Percentiles rank a stretch among this genome's conserved stretches.
Evolutionary conservation across 2,329 filamentous ascomycete species (phyloP).

Genomic region (Fusarium brevicatenulatum): DNA sequence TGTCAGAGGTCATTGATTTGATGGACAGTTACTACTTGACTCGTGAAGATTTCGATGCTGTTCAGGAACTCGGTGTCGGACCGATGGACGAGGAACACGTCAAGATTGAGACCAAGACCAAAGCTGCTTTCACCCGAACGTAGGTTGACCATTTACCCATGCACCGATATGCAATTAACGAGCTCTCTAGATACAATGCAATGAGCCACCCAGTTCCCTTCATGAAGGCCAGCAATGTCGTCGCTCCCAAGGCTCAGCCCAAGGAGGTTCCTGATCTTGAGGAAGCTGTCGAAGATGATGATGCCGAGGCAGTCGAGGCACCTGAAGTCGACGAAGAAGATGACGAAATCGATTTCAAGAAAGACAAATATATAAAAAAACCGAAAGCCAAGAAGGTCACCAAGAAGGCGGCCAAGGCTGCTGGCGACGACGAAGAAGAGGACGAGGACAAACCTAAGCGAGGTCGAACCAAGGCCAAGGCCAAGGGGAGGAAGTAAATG

Average conservation of each 20-base stretch:
- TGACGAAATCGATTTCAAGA: constrained; percentile 80
- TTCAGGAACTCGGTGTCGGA: constrained; percentile 90
- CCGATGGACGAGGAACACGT: constrained; percentile 79
- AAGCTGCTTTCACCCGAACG: constrained; percentile 87
- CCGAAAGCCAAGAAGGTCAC: constrained; percentile 75
- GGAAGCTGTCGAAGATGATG: constrained; percentile 94
- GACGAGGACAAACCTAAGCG: constrained; percentile 63
- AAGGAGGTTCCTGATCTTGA: constrained; percentile 91
- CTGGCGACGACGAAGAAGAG: constrained; percentile 58
- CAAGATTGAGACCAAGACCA: constrained; percentile 85
- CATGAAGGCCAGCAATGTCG: constrained; percentile 87
- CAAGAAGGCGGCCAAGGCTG: constrained; percentile 57
- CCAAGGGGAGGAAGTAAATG: constrained; percentile 58
- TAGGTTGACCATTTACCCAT: constrained; percentile 60
- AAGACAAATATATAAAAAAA: constrained; percentile 95
- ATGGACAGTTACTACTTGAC: constrained; percentile 99
- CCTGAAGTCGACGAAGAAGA: constrained; percentile 76
- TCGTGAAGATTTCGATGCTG: constrained; percentile 91
- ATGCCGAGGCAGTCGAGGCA: constrained; percentile 68
- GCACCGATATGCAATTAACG: constrained; percentile 6
- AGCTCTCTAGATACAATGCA: constrained; percentile 75
- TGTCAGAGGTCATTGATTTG: constrained; percentile 85
- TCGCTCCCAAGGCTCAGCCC: constrained; percentile 75
- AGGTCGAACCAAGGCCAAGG: constrained; percentile 56
- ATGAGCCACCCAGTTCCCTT: constrained; percentile 91